Evolutionary conservation across 2,329 filamentous ascomycete species (phyloP).

Genomic region (Aspergillus aculeatus): DNA sequence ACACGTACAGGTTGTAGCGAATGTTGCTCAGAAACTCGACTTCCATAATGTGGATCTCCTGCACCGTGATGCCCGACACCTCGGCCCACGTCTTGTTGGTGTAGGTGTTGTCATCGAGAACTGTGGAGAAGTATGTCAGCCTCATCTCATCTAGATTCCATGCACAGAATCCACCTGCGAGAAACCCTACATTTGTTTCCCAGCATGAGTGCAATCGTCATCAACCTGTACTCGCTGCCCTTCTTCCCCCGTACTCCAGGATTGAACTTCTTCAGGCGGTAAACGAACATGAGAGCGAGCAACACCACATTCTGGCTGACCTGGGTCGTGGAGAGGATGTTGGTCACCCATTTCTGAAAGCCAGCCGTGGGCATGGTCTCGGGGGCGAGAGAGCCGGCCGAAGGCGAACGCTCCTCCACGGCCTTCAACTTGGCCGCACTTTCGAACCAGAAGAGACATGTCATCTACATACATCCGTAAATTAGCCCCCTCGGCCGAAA

Average conservation of each 20-base stretch:
- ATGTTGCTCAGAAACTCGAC: slow-evolving; percentile 99
- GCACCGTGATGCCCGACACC: slow-evolving; percentile 88
- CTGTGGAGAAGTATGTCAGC: slow-evolving; percentile 44
- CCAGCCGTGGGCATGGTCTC: slow-evolving; percentile 74
- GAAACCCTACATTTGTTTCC: slow-evolving; percentile 79
- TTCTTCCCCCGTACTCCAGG: slow-evolving; percentile 84
- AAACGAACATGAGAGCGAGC: slow-evolving; percentile 86
- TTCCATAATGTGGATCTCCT: slow-evolving; percentile 98
- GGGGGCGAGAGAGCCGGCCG: slow-evolving; percentile 58
- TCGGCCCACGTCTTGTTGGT: slow-evolving; percentile 99
- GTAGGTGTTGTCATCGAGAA: slow-evolving; percentile 97
- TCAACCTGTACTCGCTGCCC: slow-evolving; percentile 87
- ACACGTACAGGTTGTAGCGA: slow-evolving; percentile 87
- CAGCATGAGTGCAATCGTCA: slow-evolving; percentile 95
- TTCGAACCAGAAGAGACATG: slow-evolving; percentile 97
- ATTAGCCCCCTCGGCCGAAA: slow-evolving; percentile 9
- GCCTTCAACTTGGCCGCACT: slow-evolving; percentile 73
- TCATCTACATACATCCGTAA: slow-evolving; percentile 66
- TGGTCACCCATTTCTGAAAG: slow-evolving; percentile 92
- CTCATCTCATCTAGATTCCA: neutral
- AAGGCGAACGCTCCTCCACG: slow-evolving; percentile 60
- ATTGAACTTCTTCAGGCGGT: slow-evolving; percentile 86
- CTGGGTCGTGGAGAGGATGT: slow-evolving; percentile 87
- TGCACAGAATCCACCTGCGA: neutral
- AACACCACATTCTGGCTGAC: slow-evolving; percentile 95